Conservation (phyloP, 2,329 filamentous ascomycete species). For the Aureobasidium uvarum region DNA sequence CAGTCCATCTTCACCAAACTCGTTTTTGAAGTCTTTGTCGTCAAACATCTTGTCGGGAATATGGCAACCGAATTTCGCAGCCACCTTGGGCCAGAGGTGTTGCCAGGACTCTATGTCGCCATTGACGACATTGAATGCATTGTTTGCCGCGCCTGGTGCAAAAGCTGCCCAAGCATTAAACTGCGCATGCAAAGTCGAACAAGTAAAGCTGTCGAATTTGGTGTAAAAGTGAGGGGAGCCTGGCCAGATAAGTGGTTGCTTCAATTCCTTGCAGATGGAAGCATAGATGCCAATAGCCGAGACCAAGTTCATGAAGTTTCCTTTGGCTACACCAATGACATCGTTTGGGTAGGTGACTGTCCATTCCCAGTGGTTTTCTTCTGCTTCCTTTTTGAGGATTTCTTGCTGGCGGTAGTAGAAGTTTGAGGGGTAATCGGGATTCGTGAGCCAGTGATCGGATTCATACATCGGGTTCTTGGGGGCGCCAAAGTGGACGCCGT, state of each 20-base stretch:
- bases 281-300: conserved; percentile 37
- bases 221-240: conserved; percentile 37
- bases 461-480: conserved; percentile 52
- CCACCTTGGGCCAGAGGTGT: conserved; percentile 46
- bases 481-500: conserved; percentile 53
- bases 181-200: conserved; percentile 33
- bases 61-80: conserved; percentile 39
- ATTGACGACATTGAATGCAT: conserved; percentile 48
- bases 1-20: conserved; percentile 19
- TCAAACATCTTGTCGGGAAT: conserved; percentile 31
- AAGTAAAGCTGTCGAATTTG: conserved; percentile 37
- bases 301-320: conserved; percentile 42
- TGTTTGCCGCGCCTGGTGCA: conserved; percentile 39
- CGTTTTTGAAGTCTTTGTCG: not conserved
- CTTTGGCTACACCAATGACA: conserved; percentile 46
- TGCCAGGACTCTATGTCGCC: conserved; percentile 46
- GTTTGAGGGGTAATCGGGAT: conserved; percentile 43
- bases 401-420: conserved; percentile 55
- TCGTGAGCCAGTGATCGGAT: conserved; percentile 47
- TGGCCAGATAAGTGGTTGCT: conserved; percentile 34
- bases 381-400: conserved; percentile 41
- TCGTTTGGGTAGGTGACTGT: conserved; percentile 48
- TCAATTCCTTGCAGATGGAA: conserved; percentile 35
- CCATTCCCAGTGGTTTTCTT: conserved; percentile 42
- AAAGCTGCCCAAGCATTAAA: conserved; percentile 40